Conservation (phyloP, 352 stramenopile genomes). For the Blastocystis sp. region DNA sequence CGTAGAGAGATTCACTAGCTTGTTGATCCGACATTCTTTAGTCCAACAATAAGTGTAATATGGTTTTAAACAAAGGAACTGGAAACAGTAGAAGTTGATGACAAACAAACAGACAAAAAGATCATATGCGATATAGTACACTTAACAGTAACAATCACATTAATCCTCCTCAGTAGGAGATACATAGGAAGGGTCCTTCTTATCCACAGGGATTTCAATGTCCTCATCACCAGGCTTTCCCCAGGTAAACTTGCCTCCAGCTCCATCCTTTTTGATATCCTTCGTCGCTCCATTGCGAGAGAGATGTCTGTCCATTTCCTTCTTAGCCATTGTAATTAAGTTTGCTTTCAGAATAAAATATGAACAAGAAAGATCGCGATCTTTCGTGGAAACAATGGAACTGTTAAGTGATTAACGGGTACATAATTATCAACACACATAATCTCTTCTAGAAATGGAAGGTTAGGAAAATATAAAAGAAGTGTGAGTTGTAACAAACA, state of each 20-base stretch:
- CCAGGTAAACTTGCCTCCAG: constrained; percentile 71
- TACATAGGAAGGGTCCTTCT: constrained; percentile 70
- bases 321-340: constrained; percentile 53
- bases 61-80: too few relatives aligned
- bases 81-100: background rate
- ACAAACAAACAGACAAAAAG: background rate
- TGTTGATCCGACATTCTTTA: background rate
- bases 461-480: background rate
- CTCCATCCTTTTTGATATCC: constrained; percentile 68
- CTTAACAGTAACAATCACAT: background rate
- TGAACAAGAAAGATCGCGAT: constrained; percentile 29
- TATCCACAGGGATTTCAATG: constrained; percentile 67
- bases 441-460: too few relatives aligned
- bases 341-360: background rate
- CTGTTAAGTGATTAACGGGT: background rate
- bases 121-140: background rate
- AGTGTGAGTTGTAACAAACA: background rate
- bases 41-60: too few relatives aligned
- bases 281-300: constrained; percentile 69
- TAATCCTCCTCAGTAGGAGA: constrained; percentile 68
- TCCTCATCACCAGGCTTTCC: constrained; percentile 70
- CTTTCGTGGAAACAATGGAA: background rate
- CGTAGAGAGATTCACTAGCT: constrained; percentile 3
- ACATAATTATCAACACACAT: background rate
- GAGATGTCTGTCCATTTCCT: constrained; percentile 69